Evolutionary conservation across 768 basidiomycete species (phyloP), one percentile per base, ranked within the genome.

Genomic region (Auriscalpium orientale): DNA sequence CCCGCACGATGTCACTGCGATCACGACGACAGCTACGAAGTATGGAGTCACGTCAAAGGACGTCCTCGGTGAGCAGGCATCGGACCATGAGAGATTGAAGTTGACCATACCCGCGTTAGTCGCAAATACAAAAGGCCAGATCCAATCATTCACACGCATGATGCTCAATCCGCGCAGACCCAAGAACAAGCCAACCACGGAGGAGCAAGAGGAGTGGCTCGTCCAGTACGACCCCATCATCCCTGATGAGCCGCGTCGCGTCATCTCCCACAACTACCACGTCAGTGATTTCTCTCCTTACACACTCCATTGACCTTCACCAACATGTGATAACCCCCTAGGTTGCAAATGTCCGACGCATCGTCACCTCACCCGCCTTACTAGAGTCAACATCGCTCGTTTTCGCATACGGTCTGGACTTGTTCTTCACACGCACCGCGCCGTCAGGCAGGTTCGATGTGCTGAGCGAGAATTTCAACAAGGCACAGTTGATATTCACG

Each of bases 361-460:
- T 98, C 49, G 62, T 87, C 15, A 86, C 94, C 2, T 79, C 91
- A 0, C 90, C 95, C 0, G 84, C 94, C 0, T 77, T 91, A 2
- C 80, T 97, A 22, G 95, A 98, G 70, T 95, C 92, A 5, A 98
- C 93, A 0, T 93, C 93, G 0, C 71, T 98, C 7, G 81, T 98
- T 28, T 84, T 98, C 65, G 82, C 85, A 1, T 84, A 85, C 64
- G 95, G 95, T 5, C 76, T 94, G 8, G 95, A 98, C 71, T 76
- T 98, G 60, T 98, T 98, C 79, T 74, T 84, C 28, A 91, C 91
- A 11, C 81, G 92, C 15, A 79, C 91, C 4, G 80, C 89, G 40
- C 92, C 95, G 1, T 94, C 91, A 11, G 84, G 82, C 43, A 91
- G 92, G 18, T 98, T 98, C 64, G 95, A 98, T 66, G 84, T 97